These are phyloP conservation scores for Helicocarpus griseus DNA, from an alignment of 2,329 filamentous ascomycete species.

Conservation along the genomic window DNA sequence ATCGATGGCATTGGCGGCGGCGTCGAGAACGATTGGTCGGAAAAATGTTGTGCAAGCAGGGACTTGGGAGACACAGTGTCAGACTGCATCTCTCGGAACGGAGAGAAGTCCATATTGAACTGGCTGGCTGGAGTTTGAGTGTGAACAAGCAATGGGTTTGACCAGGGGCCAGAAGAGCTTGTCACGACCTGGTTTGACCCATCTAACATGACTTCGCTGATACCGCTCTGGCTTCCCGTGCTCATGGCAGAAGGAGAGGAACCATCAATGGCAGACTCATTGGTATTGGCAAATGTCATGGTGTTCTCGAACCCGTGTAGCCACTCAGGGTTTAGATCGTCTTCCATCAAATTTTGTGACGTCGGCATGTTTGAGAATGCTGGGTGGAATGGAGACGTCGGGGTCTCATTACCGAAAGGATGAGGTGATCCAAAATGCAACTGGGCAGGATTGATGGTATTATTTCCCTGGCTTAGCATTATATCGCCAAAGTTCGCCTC, in stretches of 20 bases:
- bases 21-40: slow-evolving; percentile 68
- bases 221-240: slow-evolving; percentile 82
- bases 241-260: slow-evolving; percentile 95
- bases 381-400: slow-evolving; percentile 32
- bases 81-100: slow-evolving; percentile 64
- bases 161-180: slow-evolving; percentile 55
- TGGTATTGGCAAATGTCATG: slow-evolving; percentile 57
- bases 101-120: slow-evolving; percentile 66
- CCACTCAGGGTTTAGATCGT: slow-evolving; percentile 79
- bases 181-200: slow-evolving; percentile 54
- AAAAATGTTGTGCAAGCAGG: slow-evolving; percentile 56
- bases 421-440: slow-evolving; percentile 53
- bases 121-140: slow-evolving; percentile 55
- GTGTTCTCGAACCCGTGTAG: slow-evolving; percentile 70
- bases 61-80: slow-evolving; percentile 71
- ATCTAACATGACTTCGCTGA: slow-evolving; percentile 86
- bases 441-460: slow-evolving; percentile 55
- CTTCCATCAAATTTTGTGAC: slow-evolving; percentile 46
- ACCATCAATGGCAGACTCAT: slow-evolving; percentile 76
- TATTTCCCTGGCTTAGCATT: slow-evolving; percentile 54
- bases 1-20: slow-evolving; percentile 66
- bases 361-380: slow-evolving; percentile 46
- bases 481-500: slow-evolving; percentile 63
- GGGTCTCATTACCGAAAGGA: slow-evolving; percentile 30
- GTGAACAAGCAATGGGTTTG: slow-evolving; percentile 58